Evolutionary conservation across 257 asterid genomes (phyloP).

Genomic region (Solanum corneliomulleri): DNA sequence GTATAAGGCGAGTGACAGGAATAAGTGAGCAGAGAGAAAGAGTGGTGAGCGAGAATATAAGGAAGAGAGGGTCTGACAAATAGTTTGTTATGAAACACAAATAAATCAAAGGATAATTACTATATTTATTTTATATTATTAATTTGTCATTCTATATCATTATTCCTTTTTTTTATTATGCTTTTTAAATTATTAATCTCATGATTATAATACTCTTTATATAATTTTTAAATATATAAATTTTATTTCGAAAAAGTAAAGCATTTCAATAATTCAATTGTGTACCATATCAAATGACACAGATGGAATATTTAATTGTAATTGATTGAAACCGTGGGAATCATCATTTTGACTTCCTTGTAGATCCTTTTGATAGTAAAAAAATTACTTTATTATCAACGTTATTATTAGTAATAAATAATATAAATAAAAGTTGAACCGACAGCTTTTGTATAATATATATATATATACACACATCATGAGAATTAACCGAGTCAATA

Average conservation of each 20-base stretch:
- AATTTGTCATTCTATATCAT: too few relatives aligned
- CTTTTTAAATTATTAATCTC: background rate
- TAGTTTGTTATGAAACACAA: too few relatives aligned
- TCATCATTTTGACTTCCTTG: background rate
- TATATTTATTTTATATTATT: too few relatives aligned
- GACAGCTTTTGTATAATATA: background rate
- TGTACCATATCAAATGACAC: background rate
- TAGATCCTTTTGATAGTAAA: background rate
- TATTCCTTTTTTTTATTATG: too few relatives aligned
- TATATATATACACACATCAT: background rate
- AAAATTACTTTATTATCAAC: background rate
- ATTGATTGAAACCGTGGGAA: background rate
- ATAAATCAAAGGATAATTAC: too few relatives aligned
- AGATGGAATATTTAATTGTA: background rate
- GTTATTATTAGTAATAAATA: too few relatives aligned
- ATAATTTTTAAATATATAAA: background rate
- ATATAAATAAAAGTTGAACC: background rate
- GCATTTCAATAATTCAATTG: background rate
- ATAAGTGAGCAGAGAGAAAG: too few relatives aligned
- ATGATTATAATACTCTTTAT: fast-evolving
- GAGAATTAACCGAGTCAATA: background rate
- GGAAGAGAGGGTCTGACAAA: fast-evolving
- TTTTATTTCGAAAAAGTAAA: background rate
- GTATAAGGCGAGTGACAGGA: too few relatives aligned
- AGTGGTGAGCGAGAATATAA: too few relatives aligned